Evolutionary conservation across 768 basidiomycete species (phyloP).

Genomic region (Hygrophorus russula): DNA sequence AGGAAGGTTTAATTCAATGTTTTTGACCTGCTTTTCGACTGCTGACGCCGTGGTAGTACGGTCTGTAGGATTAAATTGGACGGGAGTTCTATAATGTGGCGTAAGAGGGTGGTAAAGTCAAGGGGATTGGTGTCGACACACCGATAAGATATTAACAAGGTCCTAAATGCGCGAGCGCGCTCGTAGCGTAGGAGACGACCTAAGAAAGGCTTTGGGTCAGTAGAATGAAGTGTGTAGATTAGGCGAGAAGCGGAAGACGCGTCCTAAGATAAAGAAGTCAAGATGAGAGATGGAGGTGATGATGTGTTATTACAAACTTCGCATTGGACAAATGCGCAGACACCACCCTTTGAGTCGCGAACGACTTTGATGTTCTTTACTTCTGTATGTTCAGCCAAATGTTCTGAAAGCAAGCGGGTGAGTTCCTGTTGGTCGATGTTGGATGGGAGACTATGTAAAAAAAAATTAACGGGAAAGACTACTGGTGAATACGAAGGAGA

Average conservation of each 20-base stretch:
- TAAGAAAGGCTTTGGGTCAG: conserved; percentile 49
- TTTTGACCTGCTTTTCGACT: conserved; percentile 14
- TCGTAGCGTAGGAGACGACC: conserved; percentile 71
- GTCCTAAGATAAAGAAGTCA: conserved; percentile 29
- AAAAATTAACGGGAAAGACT: neutral
- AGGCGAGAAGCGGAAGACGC: conserved; percentile 44
- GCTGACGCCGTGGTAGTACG: conserved; percentile 8
- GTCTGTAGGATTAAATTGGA: conserved; percentile 16
- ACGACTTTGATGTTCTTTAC: conserved; percentile 63
- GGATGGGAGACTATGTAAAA: conserved; percentile 46
- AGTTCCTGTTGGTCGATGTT: conserved; percentile 58
- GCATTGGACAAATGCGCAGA: conserved; percentile 83
- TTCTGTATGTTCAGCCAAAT: conserved; percentile 54
- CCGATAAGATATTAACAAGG: conserved; percentile 70
- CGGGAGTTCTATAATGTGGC: conserved; percentile 22
- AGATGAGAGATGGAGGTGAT: conserved; percentile 5
- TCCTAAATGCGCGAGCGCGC: conserved; percentile 63
- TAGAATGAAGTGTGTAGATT: conserved; percentile 47
- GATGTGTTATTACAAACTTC: conserved; percentile 33
- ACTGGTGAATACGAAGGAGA: neutral
- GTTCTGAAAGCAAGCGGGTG: conserved; percentile 45
- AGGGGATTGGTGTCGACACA: conserved; percentile 15
- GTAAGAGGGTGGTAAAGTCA: neutral
- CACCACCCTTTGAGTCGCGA: conserved; percentile 64
- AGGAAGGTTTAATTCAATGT: conserved; percentile 38